A percentile compares a stretch with the other conserved stretches of the same genome.
Evolutionary conservation across 129 eudicot species (phyloP).

Genomic region (Lactuca saligna): DNA sequence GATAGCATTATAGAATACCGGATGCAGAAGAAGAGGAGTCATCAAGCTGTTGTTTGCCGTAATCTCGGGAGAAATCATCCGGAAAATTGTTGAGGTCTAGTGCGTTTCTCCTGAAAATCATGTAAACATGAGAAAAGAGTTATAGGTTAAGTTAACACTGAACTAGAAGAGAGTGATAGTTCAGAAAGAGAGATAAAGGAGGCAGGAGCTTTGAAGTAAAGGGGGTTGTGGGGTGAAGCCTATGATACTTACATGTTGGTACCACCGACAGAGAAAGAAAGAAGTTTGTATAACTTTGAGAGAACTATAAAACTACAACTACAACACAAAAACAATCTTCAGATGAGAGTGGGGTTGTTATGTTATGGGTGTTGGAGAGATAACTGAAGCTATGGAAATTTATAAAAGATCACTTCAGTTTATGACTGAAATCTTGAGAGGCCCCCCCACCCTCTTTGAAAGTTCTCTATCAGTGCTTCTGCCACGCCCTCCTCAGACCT

Average conservation of each 20-base stretch:
- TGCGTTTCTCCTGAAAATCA: slow-evolving; percentile 86
- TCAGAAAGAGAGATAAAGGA: slow-evolving; percentile 12
- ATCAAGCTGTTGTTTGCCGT: slow-evolving; percentile 56
- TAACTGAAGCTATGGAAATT: slow-evolving; percentile 40
- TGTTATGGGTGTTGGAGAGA: slow-evolving; percentile 7
- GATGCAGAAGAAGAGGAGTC: slow-evolving; percentile 78
- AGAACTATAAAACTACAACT: slow-evolving; percentile 15
- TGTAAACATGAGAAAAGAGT: slow-evolving; percentile 4
- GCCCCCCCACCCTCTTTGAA: slow-evolving; percentile 26
- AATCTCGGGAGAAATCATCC: slow-evolving; percentile 66
- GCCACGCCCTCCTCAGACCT: slow-evolving; percentile 42
- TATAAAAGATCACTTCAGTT: slow-evolving; percentile 55
- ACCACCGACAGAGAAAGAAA: slow-evolving; percentile 54
- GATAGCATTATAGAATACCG: slow-evolving; percentile 25
- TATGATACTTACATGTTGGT: slow-evolving; percentile 27
- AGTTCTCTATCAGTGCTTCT: slow-evolving; percentile 58
- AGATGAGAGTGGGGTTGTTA: slow-evolving; percentile 30
- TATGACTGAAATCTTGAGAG: slow-evolving; percentile 36
- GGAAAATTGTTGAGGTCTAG: slow-evolving; percentile 93
- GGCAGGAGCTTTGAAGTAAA: slow-evolving; percentile 9
- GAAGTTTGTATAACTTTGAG: slow-evolving; percentile 28
- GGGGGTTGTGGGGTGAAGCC: slow-evolving; percentile 32
- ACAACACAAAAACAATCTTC: slow-evolving; percentile 23
- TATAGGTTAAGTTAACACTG: slow-evolving; percentile 14
- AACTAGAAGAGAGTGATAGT: slow-evolving; percentile 25